Base-by-base conservation (phyloP, 148 eudicot species). In the Rhododendron henanense region DNA sequence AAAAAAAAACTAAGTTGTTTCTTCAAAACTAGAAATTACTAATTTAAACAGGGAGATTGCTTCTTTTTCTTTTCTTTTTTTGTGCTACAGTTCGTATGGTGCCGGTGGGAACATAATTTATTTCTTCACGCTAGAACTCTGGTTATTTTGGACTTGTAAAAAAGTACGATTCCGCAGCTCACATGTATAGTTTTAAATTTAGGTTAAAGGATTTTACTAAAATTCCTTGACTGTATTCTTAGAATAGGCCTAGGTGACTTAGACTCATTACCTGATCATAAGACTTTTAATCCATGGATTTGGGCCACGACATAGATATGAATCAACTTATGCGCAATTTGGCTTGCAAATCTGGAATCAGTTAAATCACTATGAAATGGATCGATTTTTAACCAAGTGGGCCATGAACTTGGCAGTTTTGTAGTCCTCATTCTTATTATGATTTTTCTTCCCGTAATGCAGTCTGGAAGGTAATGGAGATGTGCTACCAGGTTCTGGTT, bases 401-500 rank as follows among this genome's bases (percentile, higher is more conserved):
- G 69, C 23, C 47, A 53, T 3, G 39, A 18, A 19, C 55, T 61
- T 53, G 10, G 25, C 83, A 31, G 33, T 21, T 55, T 78, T 50
- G 41, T 51, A 18, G 7, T 2, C 35, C 85, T 33, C 11, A 57
- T 63, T 53, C 45, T 53, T 69, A 48, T 5, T 48, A 7, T 6
- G 10, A 50, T 57, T 21, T 2, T 84, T 19, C 25, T 10, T 79
- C 84, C 77, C 31, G 73, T 47, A 33, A 69, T 83, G 67, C 89
- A 97, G 99, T 95, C 83, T 97, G 99, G 99, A 97, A 94, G 92
- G 93, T 95, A 84, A 94, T 95, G 97, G 95, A 95, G 87, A 93
- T 95, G 95, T 94, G 98, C 87, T 94, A 94, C 84, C 92, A 91
- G 88, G 90, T 94, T 81, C 87, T 97, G 83, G 88, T 89, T 86